Conservation (phyloP, 2,329 filamentous ascomycete genomes). For the Diaporthe velutina region DNA sequence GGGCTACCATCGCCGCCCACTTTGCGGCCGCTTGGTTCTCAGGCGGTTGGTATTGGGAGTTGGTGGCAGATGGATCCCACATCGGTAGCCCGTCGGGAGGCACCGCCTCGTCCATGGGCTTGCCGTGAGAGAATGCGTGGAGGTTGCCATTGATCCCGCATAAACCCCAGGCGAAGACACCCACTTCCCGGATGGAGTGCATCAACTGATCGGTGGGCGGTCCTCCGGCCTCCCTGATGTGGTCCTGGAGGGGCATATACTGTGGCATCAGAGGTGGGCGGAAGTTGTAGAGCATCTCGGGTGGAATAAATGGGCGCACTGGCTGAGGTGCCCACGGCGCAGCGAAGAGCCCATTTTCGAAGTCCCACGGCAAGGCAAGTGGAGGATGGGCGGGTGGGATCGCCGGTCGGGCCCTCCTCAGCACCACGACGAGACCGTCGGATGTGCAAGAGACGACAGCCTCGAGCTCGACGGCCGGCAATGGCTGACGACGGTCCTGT, state of each 20-base stretch:
- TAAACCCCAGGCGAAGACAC: conserved; percentile 89
- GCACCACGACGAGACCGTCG: conserved; percentile 85
- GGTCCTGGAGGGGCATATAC: conserved; percentile 59
- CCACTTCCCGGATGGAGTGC: conserved; percentile 84
- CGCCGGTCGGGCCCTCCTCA: conserved; percentile 79
- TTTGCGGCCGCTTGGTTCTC: conserved; percentile 52
- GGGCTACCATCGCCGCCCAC: conserved; percentile 43
- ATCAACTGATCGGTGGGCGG: conserved; percentile 76
- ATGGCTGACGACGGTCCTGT: conserved; percentile 44
- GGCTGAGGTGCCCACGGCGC: conserved; percentile 83
- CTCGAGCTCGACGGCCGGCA: conserved; percentile 77
- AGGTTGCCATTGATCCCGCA: conserved; percentile 84
- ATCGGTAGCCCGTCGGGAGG: conserved; percentile 72
- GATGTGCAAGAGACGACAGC: conserved; percentile 94
- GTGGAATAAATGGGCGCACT: conserved; percentile 61
- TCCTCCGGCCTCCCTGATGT: conserved; percentile 61
- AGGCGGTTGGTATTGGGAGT: conserved; percentile 49
- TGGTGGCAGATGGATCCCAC: conserved; percentile 63
- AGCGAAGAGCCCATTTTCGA: conserved; percentile 77
- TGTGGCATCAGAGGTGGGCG: conserved; percentile 57
- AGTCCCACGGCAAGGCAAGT: conserved; percentile 56
- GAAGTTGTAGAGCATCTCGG: conserved; percentile 58
- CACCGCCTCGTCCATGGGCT: conserved; percentile 72
- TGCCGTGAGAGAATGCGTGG: conserved; percentile 72
- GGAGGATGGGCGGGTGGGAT: conserved; percentile 71